phyloP scores from a whole-genome alignment of 225 moss, liverwort and hornwort genomes.

The Rhytidiadelphus loreus region DNA sequence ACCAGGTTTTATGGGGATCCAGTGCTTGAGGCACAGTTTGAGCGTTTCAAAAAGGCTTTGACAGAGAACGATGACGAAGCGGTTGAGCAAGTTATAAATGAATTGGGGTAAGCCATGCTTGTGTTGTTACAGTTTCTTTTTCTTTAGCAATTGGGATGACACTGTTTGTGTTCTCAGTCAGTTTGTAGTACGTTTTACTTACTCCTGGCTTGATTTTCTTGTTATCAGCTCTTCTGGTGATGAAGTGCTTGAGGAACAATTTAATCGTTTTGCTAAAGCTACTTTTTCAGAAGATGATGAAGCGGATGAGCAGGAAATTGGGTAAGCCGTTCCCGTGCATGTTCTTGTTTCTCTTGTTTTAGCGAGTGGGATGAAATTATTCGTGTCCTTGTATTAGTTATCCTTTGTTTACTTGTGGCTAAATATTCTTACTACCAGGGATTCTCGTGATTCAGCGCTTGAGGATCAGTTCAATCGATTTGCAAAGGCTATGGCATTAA shows the following conservation, averaged over 20 bases:
- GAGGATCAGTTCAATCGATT: constrained; percentile 86
- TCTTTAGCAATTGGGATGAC: not conserved
- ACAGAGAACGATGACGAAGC: not conserved
- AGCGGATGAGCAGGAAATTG: constrained; percentile 58
- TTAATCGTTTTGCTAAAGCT: constrained; percentile 61
- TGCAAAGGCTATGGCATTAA: constrained; percentile 57
- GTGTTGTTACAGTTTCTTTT: not conserved
- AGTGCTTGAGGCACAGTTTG: constrained; percentile 1
- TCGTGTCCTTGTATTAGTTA: not conserved
- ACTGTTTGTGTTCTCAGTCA: not conserved
- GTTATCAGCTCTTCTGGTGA: constrained; percentile 30
- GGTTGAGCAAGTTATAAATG: not conserved
- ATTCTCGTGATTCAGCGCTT: constrained; percentile 32
- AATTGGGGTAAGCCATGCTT: constrained; percentile 2
- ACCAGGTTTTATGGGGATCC: not conserved
- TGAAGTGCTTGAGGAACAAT: constrained; percentile 58
- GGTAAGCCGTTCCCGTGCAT: constrained; percentile 24
- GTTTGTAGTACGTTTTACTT: not conserved
- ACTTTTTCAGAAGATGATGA: constrained; percentile 49
- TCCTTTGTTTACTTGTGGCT: not conserved
- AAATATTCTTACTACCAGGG: constrained; percentile 17
- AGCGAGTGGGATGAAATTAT: not conserved
- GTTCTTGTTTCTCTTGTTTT: not conserved
- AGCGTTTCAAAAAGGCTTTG: constrained; percentile 13
- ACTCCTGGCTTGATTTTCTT: not conserved